A percentile compares a stretch with the other conserved stretches of the same genome.
phyloP scores from a whole-genome alignment of 139 green algal species.

The Deuterostichococcus epilithicus region DNA sequence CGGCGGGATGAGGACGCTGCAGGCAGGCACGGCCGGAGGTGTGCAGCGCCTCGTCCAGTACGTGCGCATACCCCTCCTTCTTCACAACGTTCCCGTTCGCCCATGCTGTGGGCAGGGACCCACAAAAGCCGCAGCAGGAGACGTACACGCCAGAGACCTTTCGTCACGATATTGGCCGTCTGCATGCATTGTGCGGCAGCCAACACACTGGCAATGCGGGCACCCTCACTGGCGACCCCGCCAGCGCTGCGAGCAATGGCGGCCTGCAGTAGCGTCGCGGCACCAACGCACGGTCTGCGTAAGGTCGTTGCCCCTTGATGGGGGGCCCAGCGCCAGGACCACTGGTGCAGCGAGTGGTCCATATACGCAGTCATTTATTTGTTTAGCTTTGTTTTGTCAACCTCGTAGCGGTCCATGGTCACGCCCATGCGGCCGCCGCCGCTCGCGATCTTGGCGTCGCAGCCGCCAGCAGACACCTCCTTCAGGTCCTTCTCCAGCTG shows the following conservation, averaged over 20 bases:
- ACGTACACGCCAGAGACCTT: too few species aligned
- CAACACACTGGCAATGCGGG: too few species aligned
- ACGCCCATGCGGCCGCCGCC: slow-evolving; percentile 92
- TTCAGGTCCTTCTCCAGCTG: slow-evolving; percentile 69
- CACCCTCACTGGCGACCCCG: too few species aligned
- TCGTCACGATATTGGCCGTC: too few species aligned
- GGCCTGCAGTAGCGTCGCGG: too few species aligned
- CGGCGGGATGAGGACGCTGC: neutral
- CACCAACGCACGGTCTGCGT: neutral
- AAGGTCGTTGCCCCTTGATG: neutral
- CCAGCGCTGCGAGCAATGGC: too few species aligned
- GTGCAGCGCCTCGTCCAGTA: slow-evolving; percentile 85
- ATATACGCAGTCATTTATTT: neutral
- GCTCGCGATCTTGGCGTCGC: slow-evolving; percentile 84
- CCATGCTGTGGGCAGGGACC: too few species aligned
- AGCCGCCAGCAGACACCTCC: slow-evolving; percentile 26
- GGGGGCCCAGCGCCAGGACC: neutral
- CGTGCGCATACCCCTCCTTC: slow-evolving; percentile 66
- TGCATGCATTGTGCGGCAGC: too few species aligned
- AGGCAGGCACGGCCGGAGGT: slow-evolving; percentile 68
- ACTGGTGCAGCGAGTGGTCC: neutral
- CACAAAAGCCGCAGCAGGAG: too few species aligned
- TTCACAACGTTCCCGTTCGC: too few species aligned
- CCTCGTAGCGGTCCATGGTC: slow-evolving; percentile 97
- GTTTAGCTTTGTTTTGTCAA: slow-evolving; percentile 10